These are phyloP conservation scores for Chaetomium olivaceum DNA, from an alignment of 2,329 filamentous ascomycete species.

Conservation along the genomic window DNA sequence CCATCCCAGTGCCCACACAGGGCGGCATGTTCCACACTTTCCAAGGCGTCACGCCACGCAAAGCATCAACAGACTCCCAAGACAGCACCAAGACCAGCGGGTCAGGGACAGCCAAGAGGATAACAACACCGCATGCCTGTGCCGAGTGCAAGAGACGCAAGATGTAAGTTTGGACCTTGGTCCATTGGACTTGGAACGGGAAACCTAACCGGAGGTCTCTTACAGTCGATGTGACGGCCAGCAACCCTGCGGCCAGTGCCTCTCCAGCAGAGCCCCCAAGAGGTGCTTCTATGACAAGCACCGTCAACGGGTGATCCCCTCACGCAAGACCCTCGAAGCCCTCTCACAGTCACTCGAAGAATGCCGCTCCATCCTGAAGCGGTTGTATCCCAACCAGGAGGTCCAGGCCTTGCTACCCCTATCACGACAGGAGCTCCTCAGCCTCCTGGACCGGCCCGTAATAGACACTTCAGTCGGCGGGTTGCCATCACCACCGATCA, in stretches of 20 bases:
- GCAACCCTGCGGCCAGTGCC: constrained; percentile 79
- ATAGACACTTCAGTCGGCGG: constrained; percentile 43
- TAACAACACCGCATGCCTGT: constrained; percentile 65
- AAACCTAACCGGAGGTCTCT: constrained; percentile 33
- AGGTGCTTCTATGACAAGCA: constrained; percentile 81
- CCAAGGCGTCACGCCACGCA: constrained; percentile 55
- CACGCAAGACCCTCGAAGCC: constrained; percentile 70
- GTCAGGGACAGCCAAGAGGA: constrained; percentile 47
- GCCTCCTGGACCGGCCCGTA: constrained; percentile 52
- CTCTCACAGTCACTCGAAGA: constrained; percentile 66
- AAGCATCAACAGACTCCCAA: constrained; percentile 47
- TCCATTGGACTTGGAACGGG: not conserved
- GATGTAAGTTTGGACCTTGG: constrained; percentile 50
- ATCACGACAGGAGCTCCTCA: constrained; percentile 60
- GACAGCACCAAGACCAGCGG: constrained; percentile 45
- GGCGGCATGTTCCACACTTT: constrained; percentile 57
- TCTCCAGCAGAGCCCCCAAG: constrained; percentile 78
- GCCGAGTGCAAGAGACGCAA: constrained; percentile 78
- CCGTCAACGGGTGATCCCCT: constrained; percentile 72
- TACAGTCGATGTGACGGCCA: constrained; percentile 71
- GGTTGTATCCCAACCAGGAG: constrained; percentile 61
- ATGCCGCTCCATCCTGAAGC: constrained; percentile 62
- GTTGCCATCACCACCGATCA: constrained; percentile 56
- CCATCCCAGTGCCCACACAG: constrained; percentile 50
- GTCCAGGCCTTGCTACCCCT: constrained; percentile 54